Evolutionary conservation across 2,329 filamentous ascomycete species (phyloP).

Genomic region (Fusarium proliferatum): DNA sequence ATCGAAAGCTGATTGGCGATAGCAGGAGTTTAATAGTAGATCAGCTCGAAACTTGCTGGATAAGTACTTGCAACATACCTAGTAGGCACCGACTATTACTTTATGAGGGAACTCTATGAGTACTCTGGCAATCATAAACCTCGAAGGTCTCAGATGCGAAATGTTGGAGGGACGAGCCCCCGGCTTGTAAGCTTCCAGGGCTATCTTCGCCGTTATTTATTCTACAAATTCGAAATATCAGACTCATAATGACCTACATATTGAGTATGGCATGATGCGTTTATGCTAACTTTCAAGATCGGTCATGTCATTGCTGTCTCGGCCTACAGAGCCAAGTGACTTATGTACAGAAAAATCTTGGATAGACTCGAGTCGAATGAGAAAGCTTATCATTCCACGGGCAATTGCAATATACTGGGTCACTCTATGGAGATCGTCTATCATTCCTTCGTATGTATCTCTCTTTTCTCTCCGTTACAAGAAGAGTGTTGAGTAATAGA

Average conservation of each 20-base stretch:
- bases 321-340: not conserved
- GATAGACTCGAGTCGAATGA: not conserved
- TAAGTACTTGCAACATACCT: not conserved
- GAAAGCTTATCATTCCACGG: not conserved
- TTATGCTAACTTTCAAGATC: not conserved
- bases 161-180: not conserved
- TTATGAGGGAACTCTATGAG: not conserved
- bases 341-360: not conserved
- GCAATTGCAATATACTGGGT: not conserved
- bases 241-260: not conserved
- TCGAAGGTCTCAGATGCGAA: not conserved
- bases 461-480: not conserved
- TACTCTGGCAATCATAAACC: not conserved
- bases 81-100: not conserved
- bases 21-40: not conserved
- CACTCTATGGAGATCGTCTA: not conserved
- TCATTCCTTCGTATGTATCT: not conserved
- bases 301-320: not conserved
- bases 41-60: not conserved
- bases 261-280: not conserved
- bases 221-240: not conserved
- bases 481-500: not conserved
- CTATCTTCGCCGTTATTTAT: not conserved
- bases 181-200: not conserved
- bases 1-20: not conserved